Percentiles rank a stretch among this genome's conserved stretches.
Conservation (phyloP, 768 basidiomycete species). For the Mrakia frigida region DNA sequence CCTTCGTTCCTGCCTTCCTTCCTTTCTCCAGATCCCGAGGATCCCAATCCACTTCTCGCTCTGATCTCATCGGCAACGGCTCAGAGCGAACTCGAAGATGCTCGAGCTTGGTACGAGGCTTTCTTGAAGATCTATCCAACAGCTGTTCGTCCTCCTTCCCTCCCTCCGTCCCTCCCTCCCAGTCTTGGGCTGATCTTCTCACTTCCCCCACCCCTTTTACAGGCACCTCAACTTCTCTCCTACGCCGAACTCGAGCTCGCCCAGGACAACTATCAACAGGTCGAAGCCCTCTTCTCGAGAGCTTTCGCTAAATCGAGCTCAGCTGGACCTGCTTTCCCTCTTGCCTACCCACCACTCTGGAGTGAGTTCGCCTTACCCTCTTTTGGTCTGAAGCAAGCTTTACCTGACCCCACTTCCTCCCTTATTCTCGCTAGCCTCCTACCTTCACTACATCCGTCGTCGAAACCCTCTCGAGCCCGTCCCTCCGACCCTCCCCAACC, state of each 20-base stretch:
- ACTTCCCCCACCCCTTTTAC: slow-evolving; percentile 31
- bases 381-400: not conserved
- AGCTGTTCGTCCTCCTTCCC: slow-evolving; percentile 60
- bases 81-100: slow-evolving; percentile 69
- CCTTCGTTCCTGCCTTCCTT: not conserved
- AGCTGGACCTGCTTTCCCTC: slow-evolving; percentile 24
- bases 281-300: slow-evolving; percentile 81
- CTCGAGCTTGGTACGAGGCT: slow-evolving; percentile 74
- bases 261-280: slow-evolving; percentile 60
- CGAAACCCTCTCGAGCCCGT: slow-evolving; percentile 50
- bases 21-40: slow-evolving; percentile 34
- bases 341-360: slow-evolving; percentile 31
- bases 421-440: slow-evolving; percentile 53
- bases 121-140: slow-evolving; percentile 83
- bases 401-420: slow-evolving; percentile 69
- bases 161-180: slow-evolving; percentile 37
- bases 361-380: slow-evolving; percentile 35
- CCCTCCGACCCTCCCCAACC: slow-evolving; percentile 40
- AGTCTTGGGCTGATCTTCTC: slow-evolving; percentile 36
- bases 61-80: slow-evolving; percentile 71
- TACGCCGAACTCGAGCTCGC: slow-evolving; percentile 53
- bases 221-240: slow-evolving; percentile 78
- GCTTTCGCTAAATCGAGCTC: slow-evolving; percentile 52
- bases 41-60: slow-evolving; percentile 59
- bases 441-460: slow-evolving; percentile 85